Evolutionary conservation across 371 early-diverging fungal species (phyloP).

Genomic region (Synchytrium microbalum): DNA sequence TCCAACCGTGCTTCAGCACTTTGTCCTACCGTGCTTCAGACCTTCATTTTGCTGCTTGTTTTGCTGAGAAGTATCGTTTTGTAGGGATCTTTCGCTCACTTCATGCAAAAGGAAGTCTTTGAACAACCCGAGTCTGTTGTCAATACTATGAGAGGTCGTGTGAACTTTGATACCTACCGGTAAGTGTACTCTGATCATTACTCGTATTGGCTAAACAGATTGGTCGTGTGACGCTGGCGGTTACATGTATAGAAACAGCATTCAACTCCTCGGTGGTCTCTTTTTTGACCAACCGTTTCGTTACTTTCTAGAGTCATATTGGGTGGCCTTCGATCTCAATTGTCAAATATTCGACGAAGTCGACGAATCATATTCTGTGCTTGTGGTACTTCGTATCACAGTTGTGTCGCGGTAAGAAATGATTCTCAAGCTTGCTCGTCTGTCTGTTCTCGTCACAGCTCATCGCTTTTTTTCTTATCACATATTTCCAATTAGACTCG

Average conservation of each 20-base stretch:
- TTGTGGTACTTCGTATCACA: conserved; percentile 98
- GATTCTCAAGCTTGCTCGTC: conserved; percentile 2
- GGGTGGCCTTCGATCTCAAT: conserved; percentile 90
- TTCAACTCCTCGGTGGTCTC: too few species aligned
- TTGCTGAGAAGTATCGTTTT: conserved; percentile 89
- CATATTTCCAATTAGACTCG: conserved; percentile 51
- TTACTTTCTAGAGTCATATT: too few species aligned
- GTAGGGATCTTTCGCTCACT: conserved; percentile 98
- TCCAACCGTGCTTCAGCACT: too few species aligned
- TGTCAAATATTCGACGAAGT: conserved; percentile 91
- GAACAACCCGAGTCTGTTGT: conserved; percentile 99
- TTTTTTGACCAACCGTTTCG: too few species aligned
- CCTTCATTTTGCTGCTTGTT: background rate
- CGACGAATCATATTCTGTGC: conserved; percentile 97
- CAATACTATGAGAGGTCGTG: conserved; percentile 99
- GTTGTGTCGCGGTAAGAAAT: conserved; percentile 74
- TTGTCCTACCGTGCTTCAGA: background rate
- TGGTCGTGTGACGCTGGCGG: too few species aligned
- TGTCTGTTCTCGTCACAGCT: conserved; percentile 7
- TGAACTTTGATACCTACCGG: conserved; percentile 91
- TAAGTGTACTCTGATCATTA: too few species aligned
- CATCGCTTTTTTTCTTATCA: background rate
- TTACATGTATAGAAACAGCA: too few species aligned
- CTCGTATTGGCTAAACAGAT: too few species aligned
- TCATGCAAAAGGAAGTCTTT: conserved; percentile 99